Evolutionary conservation across 2,329 filamentous ascomycete species (phyloP).

Genomic region (Tolypocladium pustulatum): DNA sequence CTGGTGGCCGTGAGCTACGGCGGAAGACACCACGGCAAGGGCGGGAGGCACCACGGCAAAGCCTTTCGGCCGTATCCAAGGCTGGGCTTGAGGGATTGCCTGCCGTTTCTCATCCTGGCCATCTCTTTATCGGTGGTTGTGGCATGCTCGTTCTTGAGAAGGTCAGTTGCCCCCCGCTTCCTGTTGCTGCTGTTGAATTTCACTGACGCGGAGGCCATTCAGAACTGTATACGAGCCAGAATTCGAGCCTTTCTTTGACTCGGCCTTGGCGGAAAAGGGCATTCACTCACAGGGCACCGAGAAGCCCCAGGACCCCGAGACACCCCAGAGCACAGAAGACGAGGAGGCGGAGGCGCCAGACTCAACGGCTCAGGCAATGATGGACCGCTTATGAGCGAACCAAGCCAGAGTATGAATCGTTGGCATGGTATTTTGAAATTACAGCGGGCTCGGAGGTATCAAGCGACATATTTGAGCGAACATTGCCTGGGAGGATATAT

Average conservation of each 20-base stretch:
- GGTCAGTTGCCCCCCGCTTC: slow-evolving; percentile 4
- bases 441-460: background rate
- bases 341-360: background rate
- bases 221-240: background rate
- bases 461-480: background rate
- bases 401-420: background rate
- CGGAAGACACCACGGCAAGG: background rate
- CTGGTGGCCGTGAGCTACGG: slow-evolving; percentile 4
- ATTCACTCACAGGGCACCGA: background rate
- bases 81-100: slow-evolving; percentile 5
- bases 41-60: background rate
- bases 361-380: background rate
- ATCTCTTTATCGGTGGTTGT: slow-evolving; percentile 7
- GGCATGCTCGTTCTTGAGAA: slow-evolving; percentile 7
- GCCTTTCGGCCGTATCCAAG: slow-evolving; percentile 1
- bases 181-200: background rate
- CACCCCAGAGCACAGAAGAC: background rate
- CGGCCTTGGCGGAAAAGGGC: background rate
- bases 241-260: background rate
- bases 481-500: background rate
- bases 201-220: background rate
- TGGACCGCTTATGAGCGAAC: background rate
- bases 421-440: background rate
- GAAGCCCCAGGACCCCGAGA: background rate
- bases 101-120: slow-evolving; percentile 8